A percentile compares a stretch with the other conserved stretches of the same genome.
These are phyloP conservation scores for Avena eriantha DNA, from an alignment of 176 grass and related monocot genomes.

Conservation along the genomic window DNA sequence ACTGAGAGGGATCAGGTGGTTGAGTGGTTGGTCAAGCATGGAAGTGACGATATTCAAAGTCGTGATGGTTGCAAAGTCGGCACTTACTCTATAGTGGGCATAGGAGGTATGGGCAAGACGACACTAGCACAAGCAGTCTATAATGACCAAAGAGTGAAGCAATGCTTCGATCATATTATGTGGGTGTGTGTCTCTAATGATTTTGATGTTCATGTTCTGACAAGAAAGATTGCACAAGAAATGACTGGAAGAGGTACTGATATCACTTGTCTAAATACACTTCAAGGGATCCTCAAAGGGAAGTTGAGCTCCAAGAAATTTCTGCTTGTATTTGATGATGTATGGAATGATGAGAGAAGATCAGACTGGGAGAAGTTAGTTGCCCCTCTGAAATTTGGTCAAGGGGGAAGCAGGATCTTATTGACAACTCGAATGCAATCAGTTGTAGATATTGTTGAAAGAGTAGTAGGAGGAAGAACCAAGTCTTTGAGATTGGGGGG, in stretches of 20 bases:
- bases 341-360: slow-evolving; percentile 1
- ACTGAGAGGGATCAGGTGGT: background rate
- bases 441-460: background rate
- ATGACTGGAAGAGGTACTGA: background rate
- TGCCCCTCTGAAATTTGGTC: background rate
- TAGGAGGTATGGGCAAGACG: background rate
- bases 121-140: slow-evolving; percentile 1
- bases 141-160: background rate
- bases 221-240: slow-evolving; percentile 4
- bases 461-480: background rate
- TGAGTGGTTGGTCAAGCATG: background rate
- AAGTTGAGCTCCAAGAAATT: background rate
- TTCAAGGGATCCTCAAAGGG: background rate
- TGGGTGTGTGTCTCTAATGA: slow-evolving; percentile 6
- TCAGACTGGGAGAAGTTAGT: slow-evolving; percentile 10
- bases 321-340: slow-evolving; percentile 38
- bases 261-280: background rate
- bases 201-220: background rate
- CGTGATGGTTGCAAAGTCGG: background rate
- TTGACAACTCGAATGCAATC: slow-evolving; percentile 33
- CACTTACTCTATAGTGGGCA: background rate
- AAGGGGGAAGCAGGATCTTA: slow-evolving; percentile 24
- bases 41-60: background rate
- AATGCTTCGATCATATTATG: slow-evolving; percentile 2
- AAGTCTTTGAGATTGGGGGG: background rate